Evolutionary conservation across 2,329 filamentous ascomycete genomes (phyloP), one percentile per base, ranked within the genome.

Genomic region (Cladosporium sp.): DNA sequence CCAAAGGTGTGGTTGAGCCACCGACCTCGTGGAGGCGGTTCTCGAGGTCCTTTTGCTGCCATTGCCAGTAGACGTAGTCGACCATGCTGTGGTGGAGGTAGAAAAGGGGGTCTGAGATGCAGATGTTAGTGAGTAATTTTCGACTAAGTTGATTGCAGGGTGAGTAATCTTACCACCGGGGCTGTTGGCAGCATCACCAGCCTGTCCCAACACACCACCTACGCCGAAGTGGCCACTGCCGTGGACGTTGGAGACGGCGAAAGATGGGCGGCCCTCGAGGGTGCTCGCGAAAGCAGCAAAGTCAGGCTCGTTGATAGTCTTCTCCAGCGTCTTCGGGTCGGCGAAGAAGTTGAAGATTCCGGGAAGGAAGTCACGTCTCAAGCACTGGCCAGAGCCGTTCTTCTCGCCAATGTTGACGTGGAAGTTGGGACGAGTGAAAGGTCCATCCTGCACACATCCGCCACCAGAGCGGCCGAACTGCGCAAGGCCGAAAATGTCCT

Each of bases 41-140:
- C 4, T 46, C 35, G 4, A 42, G 45, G 19, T 60, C 49, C 11
- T 45, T 43, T 30, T 61, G 53, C 42, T 59, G 55, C 57, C 57
- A 59, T 9, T 52, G 53, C 53, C 53, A 60, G 57, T 56, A 62
- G 16, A 61, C 18, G 8, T 54, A 40, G 43, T 62, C 59, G n/a
- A 62, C 43, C 52, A 58, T 55, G 3, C 54, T 55, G 42, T 62
- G 59, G 45, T 62, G 59, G 13, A 61, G 51, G 51, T 57, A 62
- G 47, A 61, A 61, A 3, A 62, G 20, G 2, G 59, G 58, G 49
- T 61, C 57, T 53, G 52, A 5, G 39, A 19, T 32, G 39, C n/a
- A 3, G n/a, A 27, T 40, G 16, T 38, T 20, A 38, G 36, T n/a
- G 11, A 33, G 4, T 4, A 15, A 7, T 33, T 5, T 38, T 38